Percentiles rank a stretch among this genome's conserved stretches.
These are phyloP conservation scores for Eutypa lata DNA, from an alignment of 2,329 filamentous ascomycete species.

Conservation along the genomic window DNA sequence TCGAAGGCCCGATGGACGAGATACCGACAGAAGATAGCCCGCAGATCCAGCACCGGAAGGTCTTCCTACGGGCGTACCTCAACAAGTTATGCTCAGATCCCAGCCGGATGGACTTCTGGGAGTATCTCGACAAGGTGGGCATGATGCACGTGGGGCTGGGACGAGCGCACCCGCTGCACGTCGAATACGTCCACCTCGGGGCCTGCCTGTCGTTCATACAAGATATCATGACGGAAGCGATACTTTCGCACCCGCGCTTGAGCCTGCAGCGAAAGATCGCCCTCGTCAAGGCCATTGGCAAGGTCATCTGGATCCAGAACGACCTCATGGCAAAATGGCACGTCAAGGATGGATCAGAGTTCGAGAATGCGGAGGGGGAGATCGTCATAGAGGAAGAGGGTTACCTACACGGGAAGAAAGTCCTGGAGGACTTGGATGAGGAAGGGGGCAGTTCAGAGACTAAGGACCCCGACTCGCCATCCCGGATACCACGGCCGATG, in stretches of 20 bases:
- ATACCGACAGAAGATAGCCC: conserved; percentile 65
- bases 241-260: conserved; percentile 68
- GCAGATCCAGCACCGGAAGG: conserved; percentile 74
- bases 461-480: conserved; percentile 8
- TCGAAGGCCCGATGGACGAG: conserved; percentile 64
- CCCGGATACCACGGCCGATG: conserved; percentile 5
- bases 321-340: conserved; percentile 85
- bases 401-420: conserved; percentile 60
- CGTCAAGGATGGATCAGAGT: conserved; percentile 63
- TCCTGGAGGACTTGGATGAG: conserved; percentile 44
- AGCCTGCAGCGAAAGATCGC: conserved; percentile 66
- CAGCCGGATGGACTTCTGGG: conserved; percentile 74
- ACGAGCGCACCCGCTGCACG: conserved; percentile 67
- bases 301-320: conserved; percentile 87
- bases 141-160: conserved; percentile 81
- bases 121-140: conserved; percentile 79
- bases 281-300: conserved; percentile 71
- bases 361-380: conserved; percentile 40
- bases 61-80: conserved; percentile 74
- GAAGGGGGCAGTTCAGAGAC: conserved; percentile 10
- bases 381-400: conserved; percentile 59
- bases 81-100: conserved; percentile 73
- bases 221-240: conserved; percentile 73
- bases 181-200: conserved; percentile 79
- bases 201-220: conserved; percentile 71